Percentiles rank a stretch among this genome's conserved stretches.
Conservation (phyloP, 73 alveolate genomes). For the Urostyla sp. region DNA sequence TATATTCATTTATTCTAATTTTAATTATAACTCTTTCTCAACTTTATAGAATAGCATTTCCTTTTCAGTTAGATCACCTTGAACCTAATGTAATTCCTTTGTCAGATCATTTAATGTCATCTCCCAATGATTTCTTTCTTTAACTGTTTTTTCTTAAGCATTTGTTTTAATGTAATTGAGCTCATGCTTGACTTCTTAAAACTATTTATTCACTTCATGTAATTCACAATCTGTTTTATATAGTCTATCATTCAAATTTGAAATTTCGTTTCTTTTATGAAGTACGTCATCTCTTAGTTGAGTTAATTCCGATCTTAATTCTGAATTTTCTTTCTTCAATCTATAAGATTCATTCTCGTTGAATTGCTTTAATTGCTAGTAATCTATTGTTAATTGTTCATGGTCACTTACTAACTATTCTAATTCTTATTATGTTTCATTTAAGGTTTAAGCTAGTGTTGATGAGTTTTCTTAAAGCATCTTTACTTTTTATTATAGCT, state of each 20-base stretch:
- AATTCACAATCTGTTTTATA: constrained; percentile 20
- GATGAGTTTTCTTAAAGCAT: constrained; percentile 24
- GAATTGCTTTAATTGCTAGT: neutral
- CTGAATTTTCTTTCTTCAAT: neutral
- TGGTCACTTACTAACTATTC: constrained; percentile 39
- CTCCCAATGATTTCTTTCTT: constrained; percentile 38
- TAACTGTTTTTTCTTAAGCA: neutral
- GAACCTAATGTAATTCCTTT: constrained; percentile 29
- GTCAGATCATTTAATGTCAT: constrained; percentile 41
- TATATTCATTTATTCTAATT: neutral
- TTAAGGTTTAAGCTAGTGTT: constrained; percentile 15
- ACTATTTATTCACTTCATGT: constrained; percentile 4
- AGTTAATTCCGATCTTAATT: constrained; percentile 28
- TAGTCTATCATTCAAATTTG: constrained; percentile 10
- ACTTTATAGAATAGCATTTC: constrained; percentile 34
- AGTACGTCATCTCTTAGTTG: constrained; percentile 7
- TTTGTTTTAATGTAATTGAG: neutral
- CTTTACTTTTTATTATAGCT: neutral
- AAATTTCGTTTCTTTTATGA: neutral
- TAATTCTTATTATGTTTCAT: constrained; percentile 46
- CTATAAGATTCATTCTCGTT: neutral
- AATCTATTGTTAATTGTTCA: constrained; percentile 15
- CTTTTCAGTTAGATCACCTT: constrained; percentile 32
- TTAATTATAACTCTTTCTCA: constrained; percentile 29
- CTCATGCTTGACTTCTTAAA: neutral